Evolutionary conservation across 805 yeast genomes (phyloP), one percentile per base, ranked within the genome.

Genomic region (Diddensiella transvaalensis): DNA sequence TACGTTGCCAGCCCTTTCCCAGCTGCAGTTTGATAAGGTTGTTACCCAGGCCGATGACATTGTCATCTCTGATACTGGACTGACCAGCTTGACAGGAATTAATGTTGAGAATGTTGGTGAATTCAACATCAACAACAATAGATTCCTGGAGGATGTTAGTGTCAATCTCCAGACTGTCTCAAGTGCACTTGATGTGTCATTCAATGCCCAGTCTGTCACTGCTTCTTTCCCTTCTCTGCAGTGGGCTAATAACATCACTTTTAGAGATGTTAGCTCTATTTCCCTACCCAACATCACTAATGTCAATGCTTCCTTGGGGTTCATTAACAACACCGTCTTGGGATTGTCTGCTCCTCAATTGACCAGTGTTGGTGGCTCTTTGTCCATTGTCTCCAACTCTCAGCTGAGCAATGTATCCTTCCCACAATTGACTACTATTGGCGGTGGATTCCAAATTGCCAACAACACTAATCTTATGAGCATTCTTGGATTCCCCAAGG

Each of bases 371-470:
- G 96, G 96, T 68, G 87, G 85, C 62, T 81, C 96, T 58, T 78
- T 93, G 62, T 71, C 90, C 57, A 71, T 93, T 63, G 73, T 73
- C 67, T 74, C 83, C 59, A 93, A 93, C 79, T 76, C 78, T 54
- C 78, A 85, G 47, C 80, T 93, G 69, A 77, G 79, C 61, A 76
- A 73, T 60, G 58, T 86, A 51, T 80, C 83, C 57, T 84, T 88
- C 77, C 74, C 85, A 45, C 68, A 76, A 66, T 80, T 93, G 71
- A 75, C 82, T 53, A 56, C 77, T 43, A 74, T 93, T 62, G 95
- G 91, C 68, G 98, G 99, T 79, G 99, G 96, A 71, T 86, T 93
- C 70, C 83, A 79, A 62, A 74, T 93, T 65, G 80, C 86, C 56
- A 87, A 89, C 82, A 93, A 93, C 85, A 73, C 87, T 57, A 70